phyloP scores from a whole-genome alignment of 345 rosid species.

The Citrus unshiu region DNA sequence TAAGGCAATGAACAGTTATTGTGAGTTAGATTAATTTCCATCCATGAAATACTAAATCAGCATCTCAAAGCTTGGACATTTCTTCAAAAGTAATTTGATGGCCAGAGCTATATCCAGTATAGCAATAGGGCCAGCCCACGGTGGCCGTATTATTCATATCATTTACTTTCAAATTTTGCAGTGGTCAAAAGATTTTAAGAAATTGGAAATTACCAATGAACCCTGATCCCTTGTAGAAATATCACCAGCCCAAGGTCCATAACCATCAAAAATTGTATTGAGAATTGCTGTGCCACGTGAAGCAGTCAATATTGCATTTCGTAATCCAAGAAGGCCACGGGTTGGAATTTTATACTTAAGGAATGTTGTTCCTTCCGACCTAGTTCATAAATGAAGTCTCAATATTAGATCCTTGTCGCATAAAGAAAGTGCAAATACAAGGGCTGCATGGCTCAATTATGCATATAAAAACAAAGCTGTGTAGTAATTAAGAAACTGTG shows the following conservation, averaged over 20 bases:
- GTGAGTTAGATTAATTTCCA: not conserved
- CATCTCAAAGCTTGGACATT: not conserved
- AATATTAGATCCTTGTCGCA: not conserved
- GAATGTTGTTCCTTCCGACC: slow-evolving; percentile 82
- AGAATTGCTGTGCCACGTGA: slow-evolving; percentile 95
- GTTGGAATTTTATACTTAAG: slow-evolving; percentile 88
- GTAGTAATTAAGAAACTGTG: not conserved
- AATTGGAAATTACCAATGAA: slow-evolving; percentile 65
- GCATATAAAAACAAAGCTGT: not conserved
- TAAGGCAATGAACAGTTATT: not conserved
- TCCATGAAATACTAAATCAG: not conserved
- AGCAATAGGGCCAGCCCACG: not conserved
- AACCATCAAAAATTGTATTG: slow-evolving; percentile 83
- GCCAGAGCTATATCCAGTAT: not conserved
- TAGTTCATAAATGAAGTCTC: slow-evolving; percentile 20
- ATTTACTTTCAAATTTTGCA: slow-evolving; percentile 4
- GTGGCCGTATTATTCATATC: slow-evolving; percentile 6
- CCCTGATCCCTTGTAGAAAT: slow-evolving; percentile 84
- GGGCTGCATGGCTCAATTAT: not conserved
- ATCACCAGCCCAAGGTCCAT: slow-evolving; percentile 95
- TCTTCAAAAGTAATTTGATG: not conserved
- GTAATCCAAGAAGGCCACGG: slow-evolving; percentile 95
- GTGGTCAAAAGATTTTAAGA: slow-evolving; percentile 7
- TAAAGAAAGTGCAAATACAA: not conserved
- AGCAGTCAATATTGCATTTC: slow-evolving; percentile 95